phyloP scores from a whole-genome alignment of 1,284 basidiomycete species.

The Pseudozyma tsukubaensis region DNA sequence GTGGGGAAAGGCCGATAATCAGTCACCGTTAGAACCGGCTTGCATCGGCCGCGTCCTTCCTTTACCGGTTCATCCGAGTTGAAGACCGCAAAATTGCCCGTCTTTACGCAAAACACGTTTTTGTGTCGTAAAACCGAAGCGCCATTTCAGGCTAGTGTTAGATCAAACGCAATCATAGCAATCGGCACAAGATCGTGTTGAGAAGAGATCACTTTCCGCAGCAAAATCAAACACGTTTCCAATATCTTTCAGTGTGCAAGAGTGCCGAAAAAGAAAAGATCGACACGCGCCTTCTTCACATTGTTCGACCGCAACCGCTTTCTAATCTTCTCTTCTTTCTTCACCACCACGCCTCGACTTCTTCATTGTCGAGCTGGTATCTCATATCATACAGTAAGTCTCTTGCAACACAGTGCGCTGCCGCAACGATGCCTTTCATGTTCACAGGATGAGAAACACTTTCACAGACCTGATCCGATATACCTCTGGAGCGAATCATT shows the following conservation, averaged over 20 bases:
- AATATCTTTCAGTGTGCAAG: neutral
- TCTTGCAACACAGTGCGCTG: neutral
- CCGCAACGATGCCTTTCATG: slow-evolving; percentile 6
- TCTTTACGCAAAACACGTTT: too few species aligned
- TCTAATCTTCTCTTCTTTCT: neutral
- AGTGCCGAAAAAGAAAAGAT: slow-evolving; percentile 1
- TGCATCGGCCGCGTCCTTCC: too few species aligned
- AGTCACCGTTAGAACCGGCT: too few species aligned
- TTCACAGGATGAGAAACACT: slow-evolving; percentile 48
- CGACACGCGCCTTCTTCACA: neutral
- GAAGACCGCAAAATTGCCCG: too few species aligned
- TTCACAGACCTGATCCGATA: slow-evolving; percentile 59
- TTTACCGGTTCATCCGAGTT: too few species aligned
- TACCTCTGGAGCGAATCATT: slow-evolving; percentile 42
- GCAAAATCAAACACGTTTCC: slow-evolving; percentile 4
- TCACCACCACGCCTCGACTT: neutral
- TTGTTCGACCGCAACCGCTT: neutral
- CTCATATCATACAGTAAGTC: neutral
- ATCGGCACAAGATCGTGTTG: neutral
- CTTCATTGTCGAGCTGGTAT: neutral
- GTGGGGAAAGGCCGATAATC: too few species aligned
- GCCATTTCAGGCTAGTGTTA: neutral
- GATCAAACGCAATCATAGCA: neutral
- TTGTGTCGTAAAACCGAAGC: too few species aligned
- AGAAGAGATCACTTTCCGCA: slow-evolving; percentile 41